Evolutionary conservation across 164 flowering plant genomes (phyloP), one percentile per base, ranked within the genome.

Genomic region (Houttuynia cordata): DNA sequence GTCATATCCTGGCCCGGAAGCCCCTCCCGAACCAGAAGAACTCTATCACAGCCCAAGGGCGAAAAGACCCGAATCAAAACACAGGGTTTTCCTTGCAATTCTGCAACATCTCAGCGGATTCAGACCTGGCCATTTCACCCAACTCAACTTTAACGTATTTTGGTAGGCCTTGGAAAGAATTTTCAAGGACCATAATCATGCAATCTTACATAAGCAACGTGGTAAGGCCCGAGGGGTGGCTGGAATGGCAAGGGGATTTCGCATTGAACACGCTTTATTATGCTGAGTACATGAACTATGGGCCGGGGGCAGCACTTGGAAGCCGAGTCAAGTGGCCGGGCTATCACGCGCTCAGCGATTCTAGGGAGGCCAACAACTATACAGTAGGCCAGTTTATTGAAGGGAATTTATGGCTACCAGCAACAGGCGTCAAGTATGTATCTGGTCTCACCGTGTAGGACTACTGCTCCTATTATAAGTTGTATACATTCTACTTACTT

Each of bases 161-260:
- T 0, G 98, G 98, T 0, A 63, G 97, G 57, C 98, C 98, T 0
- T 90, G 98, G 98, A 86, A 87, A 71, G 62, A 22, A 10, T 89
- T 74, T 59, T 92, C 97, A 0, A 64, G 86, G 14, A 82, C 96
- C 0, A 69, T 89, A 0, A 23, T 89, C 58, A 78, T 89, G 97
- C 82, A 89, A 58, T 73, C 83, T 0, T 79, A 73, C 54, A 65
- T 92, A 45, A 76, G 83, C 39, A 56, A 70, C 10, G 76, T 42
- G 8, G 62, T 92, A 15, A 73, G 75, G 60, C 87, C 91, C 0
- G 79, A 78, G 45, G 98, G 98, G 21, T 92, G 98, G 98, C 71
- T 84, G 0, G 87, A 78, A 63, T 86, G 90, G 96, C 73, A 79
- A 12, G 87, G 79, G 1, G 62, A 71, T 24, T 77, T 81, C 55